Evolutionary conservation across 441 rosid species (phyloP).

Genomic region (Rhodomyrtus psidioides): DNA sequence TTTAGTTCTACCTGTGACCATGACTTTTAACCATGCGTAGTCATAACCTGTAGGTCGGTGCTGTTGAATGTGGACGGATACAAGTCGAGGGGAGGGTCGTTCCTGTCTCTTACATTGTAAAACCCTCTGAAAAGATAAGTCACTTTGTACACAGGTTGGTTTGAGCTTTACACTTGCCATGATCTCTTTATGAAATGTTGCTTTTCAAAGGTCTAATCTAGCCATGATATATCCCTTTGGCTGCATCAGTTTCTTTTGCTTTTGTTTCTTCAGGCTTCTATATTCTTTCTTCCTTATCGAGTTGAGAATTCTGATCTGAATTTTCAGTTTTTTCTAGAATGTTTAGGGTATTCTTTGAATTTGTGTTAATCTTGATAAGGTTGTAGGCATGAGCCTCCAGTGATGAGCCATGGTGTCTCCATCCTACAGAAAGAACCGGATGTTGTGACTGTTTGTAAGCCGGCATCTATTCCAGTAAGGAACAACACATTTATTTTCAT

Average conservation of each 20-base stretch:
- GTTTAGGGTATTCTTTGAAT: not conserved
- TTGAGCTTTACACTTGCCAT: not conserved
- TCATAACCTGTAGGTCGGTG: slow-evolving; percentile 47
- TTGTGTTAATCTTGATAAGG: slow-evolving; percentile 7
- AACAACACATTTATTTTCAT: not conserved
- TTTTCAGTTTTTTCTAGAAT: not conserved
- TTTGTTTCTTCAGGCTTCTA: not conserved
- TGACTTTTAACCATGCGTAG: not conserved
- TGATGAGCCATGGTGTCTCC: slow-evolving; percentile 47
- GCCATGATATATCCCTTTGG: not conserved
- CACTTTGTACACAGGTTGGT: slow-evolving; percentile 84
- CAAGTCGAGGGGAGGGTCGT: slow-evolving; percentile 74
- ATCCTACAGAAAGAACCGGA: slow-evolving; percentile 62
- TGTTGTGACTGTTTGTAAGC: slow-evolving; percentile 81
- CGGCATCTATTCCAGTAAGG: slow-evolving; percentile 84
- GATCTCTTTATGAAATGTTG: not conserved
- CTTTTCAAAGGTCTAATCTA: not conserved
- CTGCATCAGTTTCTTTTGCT: not conserved
- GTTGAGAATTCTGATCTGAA: not conserved
- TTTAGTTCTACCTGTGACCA: not conserved
- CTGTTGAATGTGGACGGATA: slow-evolving; percentile 78
- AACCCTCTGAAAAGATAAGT: slow-evolving; percentile 73
- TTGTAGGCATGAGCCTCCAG: slow-evolving; percentile 93
- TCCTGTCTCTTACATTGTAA: slow-evolving; percentile 68
- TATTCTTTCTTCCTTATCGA: not conserved